Evolutionary conservation across 2,329 filamentous ascomycete species (phyloP).

Genomic region (Pseudocercospora cruenta): DNA sequence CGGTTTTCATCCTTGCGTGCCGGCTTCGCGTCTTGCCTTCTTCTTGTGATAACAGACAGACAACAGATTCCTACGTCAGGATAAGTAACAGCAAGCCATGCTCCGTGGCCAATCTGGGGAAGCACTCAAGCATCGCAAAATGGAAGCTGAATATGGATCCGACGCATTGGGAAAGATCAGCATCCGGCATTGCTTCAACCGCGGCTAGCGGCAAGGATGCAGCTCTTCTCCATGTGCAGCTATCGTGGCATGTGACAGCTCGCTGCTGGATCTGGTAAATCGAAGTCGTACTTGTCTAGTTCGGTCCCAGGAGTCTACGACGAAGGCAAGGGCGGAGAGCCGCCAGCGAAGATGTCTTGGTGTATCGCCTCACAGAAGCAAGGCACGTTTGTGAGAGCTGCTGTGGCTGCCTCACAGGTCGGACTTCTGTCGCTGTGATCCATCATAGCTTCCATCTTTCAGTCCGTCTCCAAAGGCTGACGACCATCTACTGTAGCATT

Average conservation of each 20-base stretch:
- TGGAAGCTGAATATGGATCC: neutral
- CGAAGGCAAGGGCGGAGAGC: neutral
- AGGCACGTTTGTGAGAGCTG: too few relatives aligned
- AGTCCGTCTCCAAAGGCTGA: too few relatives aligned
- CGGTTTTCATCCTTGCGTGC: neutral
- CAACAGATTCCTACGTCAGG: neutral
- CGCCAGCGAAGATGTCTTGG: neutral
- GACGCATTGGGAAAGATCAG: neutral
- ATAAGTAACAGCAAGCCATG: neutral
- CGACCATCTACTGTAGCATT: too few relatives aligned
- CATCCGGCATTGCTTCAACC: conserved; percentile 3
- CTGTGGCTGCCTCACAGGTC: too few relatives aligned
- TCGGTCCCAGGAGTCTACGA: neutral
- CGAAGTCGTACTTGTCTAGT: neutral
- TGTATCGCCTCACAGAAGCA: too few relatives aligned
- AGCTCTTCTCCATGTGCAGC: neutral
- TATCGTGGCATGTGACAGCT: neutral
- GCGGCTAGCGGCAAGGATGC: neutral
- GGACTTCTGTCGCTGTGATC: too few relatives aligned
- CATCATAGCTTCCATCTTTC: too few relatives aligned
- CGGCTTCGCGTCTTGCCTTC: neutral
- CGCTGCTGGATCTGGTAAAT: neutral
- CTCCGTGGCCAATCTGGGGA: neutral
- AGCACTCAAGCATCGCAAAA: too few relatives aligned
- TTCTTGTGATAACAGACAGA: neutral